Base-by-base conservation (phyloP, 768 basidiomycete species). In the Boletus patriciae region DNA sequence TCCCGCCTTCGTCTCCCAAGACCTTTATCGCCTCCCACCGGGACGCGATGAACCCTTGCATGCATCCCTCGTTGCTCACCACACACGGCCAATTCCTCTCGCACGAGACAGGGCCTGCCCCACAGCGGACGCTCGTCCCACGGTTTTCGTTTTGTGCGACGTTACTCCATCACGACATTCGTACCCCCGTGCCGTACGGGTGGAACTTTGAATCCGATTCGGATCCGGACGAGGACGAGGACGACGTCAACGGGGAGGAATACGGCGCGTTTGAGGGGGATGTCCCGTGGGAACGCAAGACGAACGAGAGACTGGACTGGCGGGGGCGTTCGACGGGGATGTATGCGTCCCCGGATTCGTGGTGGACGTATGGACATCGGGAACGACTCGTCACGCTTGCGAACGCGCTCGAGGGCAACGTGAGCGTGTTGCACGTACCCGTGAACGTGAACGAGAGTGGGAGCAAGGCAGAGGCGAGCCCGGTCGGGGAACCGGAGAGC, bases 251-350 rank as follows among this genome's bases (percentile, higher is more conserved):
- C 34, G 36, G 31, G 5, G 31, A 19, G 1, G 73, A 4, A 4
- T 2, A 25, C 31, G 11, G 73, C 3, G 67, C 67, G 4, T 66
- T 53, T 18, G 75, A 84, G 60, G 68, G 62, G 3, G 83, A 90
- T 68, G 80, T 85, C 10, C 77, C 76, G 0, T 93, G 86, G 82
- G 80, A 84, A 16, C 76, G 80, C 33, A 91, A 87, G 73, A 29
- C 72, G 2, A 80, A 87, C 65, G 82, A 86, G 57, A 74, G 81
- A 4, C 60, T 90, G 18, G 74, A 83, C 40, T 92, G 90, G 90
- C 77, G 90, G 40, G 90, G 90, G 4, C 82, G 82, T 41, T 88
- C 83, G 33, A 33, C 9, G 11, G 27, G 27, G 27, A 29, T 29
- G 27, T 3, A 33, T 33, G 33, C 54, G 33, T 63, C 70, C 15